Evolutionary conservation across 441 rosid species (phyloP), one percentile per base, ranked within the genome.

Genomic region (Populus trichocarpa): DNA sequence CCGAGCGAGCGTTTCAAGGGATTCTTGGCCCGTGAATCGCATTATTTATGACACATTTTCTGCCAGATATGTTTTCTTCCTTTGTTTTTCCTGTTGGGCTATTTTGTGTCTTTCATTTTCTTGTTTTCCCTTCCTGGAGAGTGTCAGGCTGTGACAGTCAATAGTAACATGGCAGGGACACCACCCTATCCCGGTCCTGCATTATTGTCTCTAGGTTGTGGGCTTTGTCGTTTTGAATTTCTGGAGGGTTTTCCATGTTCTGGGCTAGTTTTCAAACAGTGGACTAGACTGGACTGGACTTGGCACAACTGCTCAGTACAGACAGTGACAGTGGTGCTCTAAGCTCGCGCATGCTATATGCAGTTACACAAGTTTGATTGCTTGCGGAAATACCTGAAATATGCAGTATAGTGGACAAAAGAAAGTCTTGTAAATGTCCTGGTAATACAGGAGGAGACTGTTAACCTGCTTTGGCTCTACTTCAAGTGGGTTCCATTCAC

Each of bases 1-100:
- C 85, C 82, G 75, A 82, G 83, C 79, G 67, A 84, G 80, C 71
- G 71, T 78, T 85, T 83, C 88, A 73, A 83, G 83, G 85, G 87
- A 86, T 89, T 84, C 90, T 83, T 83, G 83, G 81, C 89, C 90
- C 91, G 92, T 91, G 97, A 90, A 63, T 70, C 26, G 26, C 80
- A 82, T 83, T 86, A 82, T 87, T 81, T 69, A 63, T 73, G 76
- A 76, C 80, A 36, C 82, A 32, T 32, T n/a, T 83, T 78, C 73
- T 76, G 76, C 70, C 75, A 73, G 77, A 77, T 77, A 46, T 64
- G 53, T 67, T 32, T 38, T 46, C 66, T 70, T 61, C 81, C 64
- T 70, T 26, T 20, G 64, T 9, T 59, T 11, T 67, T 14, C 42
- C 25, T 40, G 64, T 42, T 75, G 75, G 69, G 70, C 33, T 26